Conservation (phyloP, 176 grass and related monocot genomes). For the Areca catechu region DNA sequence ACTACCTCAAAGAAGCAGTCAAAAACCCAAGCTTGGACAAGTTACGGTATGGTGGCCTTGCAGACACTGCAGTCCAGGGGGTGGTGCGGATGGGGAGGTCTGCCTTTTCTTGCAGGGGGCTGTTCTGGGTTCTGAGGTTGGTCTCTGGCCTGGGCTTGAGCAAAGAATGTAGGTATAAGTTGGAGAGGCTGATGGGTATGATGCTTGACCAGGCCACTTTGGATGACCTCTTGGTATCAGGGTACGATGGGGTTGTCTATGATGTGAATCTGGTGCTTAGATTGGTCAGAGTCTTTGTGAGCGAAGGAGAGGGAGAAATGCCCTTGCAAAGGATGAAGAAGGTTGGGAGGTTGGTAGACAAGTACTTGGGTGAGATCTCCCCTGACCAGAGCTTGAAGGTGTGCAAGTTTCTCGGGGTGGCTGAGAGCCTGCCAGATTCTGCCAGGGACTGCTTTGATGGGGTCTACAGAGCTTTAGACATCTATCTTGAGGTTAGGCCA, state of each 20-base stretch:
- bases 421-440: conserved; percentile 73
- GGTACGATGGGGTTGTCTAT: conserved; percentile 41
- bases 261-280: conserved; percentile 80
- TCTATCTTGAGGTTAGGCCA: conserved; percentile 74
- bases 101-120: conserved; percentile 75
- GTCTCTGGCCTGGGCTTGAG: conserved; percentile 54
- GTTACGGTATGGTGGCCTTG: conserved; percentile 30
- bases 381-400: conserved; percentile 72
- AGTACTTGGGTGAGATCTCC: conserved; percentile 89
- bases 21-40: conserved; percentile 14
- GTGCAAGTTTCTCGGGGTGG: conserved; percentile 66
- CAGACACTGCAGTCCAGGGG: conserved; percentile 81
- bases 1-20: conserved; percentile 53
- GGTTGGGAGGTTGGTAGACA: conserved; percentile 72
- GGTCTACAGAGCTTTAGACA: conserved; percentile 82
- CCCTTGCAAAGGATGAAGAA: conserved; percentile 59
- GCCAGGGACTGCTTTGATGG: conserved; percentile 90
- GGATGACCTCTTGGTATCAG: conserved; percentile 78
- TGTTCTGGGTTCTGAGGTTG: conserved; percentile 68
- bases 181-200: conserved; percentile 71
- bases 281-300: conserved; percentile 68
- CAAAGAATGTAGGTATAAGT: conserved; percentile 59
- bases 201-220: conserved; percentile 81
- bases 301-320: conserved; percentile 23
- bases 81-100: conserved; percentile 48